Evolutionary conservation across 2,329 filamentous ascomycete genomes (phyloP).

Genomic region (Dissoconium aciculare): DNA sequence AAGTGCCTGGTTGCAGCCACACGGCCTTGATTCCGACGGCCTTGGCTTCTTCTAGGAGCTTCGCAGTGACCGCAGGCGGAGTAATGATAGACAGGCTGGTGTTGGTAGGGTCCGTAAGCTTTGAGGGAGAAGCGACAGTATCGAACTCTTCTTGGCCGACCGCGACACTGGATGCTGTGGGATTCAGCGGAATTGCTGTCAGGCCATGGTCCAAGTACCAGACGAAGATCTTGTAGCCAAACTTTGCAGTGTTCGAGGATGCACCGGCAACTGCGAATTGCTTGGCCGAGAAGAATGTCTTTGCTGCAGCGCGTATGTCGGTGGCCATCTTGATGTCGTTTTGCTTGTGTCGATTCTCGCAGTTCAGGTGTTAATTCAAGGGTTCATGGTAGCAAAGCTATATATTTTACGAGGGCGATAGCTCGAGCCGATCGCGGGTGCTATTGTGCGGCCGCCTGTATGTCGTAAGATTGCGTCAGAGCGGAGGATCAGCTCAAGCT

Average conservation of each 20-base stretch:
- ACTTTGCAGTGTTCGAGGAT: conserved; percentile 71
- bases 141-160: conserved; percentile 44
- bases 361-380: too few species aligned
- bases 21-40: conserved; percentile 57
- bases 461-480: too few species aligned
- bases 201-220: conserved; percentile 75
- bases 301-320: conserved; percentile 55
- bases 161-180: conserved; percentile 48
- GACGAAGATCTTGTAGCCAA: conserved; percentile 76
- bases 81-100: conserved; percentile 80
- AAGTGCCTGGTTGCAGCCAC: conserved; percentile 85
- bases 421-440: too few species aligned
- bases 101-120: conserved; percentile 49
- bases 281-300: conserved; percentile 65
- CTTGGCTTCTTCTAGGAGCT: conserved; percentile 64
- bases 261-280: conserved; percentile 83
- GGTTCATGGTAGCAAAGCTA: too few species aligned
- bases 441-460: too few species aligned
- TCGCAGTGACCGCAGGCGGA: conserved; percentile 59
- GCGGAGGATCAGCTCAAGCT: too few species aligned
- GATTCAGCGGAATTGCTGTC: conserved; percentile 72
- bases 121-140: conserved; percentile 50
- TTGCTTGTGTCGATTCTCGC: too few species aligned
- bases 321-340: too few species aligned
- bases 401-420: too few species aligned